Conservation (phyloP, 176 grass and related monocot genomes). For the Elaeis guineensis region DNA sequence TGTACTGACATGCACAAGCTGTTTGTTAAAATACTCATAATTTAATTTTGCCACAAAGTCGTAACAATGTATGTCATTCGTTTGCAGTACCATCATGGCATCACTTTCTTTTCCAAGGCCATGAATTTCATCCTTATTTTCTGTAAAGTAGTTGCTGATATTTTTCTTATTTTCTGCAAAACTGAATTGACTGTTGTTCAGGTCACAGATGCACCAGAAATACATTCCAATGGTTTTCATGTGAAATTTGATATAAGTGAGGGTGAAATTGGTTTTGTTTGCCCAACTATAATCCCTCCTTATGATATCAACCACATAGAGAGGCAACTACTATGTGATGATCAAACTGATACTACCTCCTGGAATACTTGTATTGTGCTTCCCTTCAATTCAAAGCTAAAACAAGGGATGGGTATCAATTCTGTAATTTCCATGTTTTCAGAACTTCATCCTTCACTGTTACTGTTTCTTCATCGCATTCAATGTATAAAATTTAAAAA, state of each 20-base stretch:
- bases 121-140: background rate
- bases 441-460: slow-evolving; percentile 91
- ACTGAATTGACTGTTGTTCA: slow-evolving; percentile 19
- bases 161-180: too few species aligned
- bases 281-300: slow-evolving; percentile 73
- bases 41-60: too few species aligned
- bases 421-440: slow-evolving; percentile 87
- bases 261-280: slow-evolving; percentile 91
- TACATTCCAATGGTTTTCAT: slow-evolving; percentile 98
- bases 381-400: slow-evolving; percentile 57
- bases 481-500: slow-evolving; percentile 85
- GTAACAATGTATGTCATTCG: too few species aligned
- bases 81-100: too few species aligned
- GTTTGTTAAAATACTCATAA: too few species aligned
- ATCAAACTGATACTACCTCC: slow-evolving; percentile 10
- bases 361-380: slow-evolving; percentile 90
- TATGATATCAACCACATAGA: slow-evolving; percentile 33
- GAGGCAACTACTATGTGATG: slow-evolving; percentile 45
- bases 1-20: too few species aligned
- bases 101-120: background rate
- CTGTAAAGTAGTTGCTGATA: too few species aligned
- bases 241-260: slow-evolving; percentile 93
- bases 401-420: slow-evolving; percentile 35
- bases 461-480: slow-evolving; percentile 77
- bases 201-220: slow-evolving; percentile 95